Evolutionary conservation across 176 grass and related monocot genomes (phyloP).

Genomic region (Hordeum marinum): DNA sequence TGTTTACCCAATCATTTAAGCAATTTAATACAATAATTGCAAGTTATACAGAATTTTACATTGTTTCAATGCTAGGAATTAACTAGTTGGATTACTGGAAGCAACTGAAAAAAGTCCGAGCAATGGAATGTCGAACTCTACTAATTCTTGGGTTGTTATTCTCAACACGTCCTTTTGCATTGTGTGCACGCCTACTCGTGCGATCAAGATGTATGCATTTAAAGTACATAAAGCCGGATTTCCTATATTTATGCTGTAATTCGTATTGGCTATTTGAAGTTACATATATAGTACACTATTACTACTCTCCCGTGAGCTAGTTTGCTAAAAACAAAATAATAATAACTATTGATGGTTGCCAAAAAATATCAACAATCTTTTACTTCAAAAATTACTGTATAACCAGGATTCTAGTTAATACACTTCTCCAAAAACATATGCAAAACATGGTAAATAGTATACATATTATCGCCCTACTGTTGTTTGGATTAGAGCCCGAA

Average conservation of each 20-base stretch:
- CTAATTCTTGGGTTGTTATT: constrained; percentile 38
- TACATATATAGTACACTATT: too few relatives aligned
- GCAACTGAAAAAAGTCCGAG: constrained; percentile 46
- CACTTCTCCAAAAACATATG: background rate
- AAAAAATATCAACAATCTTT: too few relatives aligned
- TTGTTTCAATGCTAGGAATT: constrained; percentile 46
- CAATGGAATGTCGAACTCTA: constrained; percentile 97
- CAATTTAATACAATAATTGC: background rate
- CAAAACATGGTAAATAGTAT: background rate
- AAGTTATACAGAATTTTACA: constrained; percentile 1
- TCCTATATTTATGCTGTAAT: too few relatives aligned
- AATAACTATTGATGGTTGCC: too few relatives aligned
- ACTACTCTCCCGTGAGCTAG: too few relatives aligned
- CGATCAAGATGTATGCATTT: background rate
- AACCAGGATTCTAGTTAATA: background rate
- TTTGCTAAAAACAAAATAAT: too few relatives aligned
- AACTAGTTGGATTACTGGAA: constrained; percentile 30
- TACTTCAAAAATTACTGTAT: too few relatives aligned
- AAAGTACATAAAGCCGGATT: too few relatives aligned
- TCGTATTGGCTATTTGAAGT: too few relatives aligned
- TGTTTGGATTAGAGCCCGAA: constrained; percentile 31
- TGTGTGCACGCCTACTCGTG: background rate
- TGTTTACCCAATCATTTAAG: background rate
- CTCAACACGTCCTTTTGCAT: background rate
- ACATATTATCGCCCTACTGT: background rate